Evolutionary conservation across 164 flowering plant genomes (phyloP).

Genomic region (Stephania japonica): DNA sequence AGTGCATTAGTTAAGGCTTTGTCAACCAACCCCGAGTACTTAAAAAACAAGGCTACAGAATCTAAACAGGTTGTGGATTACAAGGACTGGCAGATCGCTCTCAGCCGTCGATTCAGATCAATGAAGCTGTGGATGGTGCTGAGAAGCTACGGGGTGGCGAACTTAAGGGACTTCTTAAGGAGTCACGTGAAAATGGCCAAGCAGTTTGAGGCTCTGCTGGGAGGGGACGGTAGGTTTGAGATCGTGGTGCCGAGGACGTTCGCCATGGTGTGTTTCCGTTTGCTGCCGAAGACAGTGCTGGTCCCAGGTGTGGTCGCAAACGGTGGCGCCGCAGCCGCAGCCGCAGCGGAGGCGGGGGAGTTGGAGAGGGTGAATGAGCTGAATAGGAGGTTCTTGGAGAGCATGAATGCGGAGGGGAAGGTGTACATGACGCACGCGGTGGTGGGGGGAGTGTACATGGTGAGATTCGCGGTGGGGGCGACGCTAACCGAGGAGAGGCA

Average conservation of each 20-base stretch:
- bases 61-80: constrained; percentile 53
- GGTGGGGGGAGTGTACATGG: constrained; percentile 25
- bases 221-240: constrained; percentile 49
- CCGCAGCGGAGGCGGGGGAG: neutral
- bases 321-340: neutral
- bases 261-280: constrained; percentile 50
- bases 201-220: constrained; percentile 41
- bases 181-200: constrained; percentile 55
- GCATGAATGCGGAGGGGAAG: constrained; percentile 35
- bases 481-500: constrained; percentile 26
- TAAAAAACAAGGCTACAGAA: constrained; percentile 49
- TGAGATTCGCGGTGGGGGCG: constrained; percentile 26
- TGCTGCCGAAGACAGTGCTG: constrained; percentile 16
- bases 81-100: constrained; percentile 70
- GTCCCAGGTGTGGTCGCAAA: no score
- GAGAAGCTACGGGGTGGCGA: constrained; percentile 48
- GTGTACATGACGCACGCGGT: constrained; percentile 37
- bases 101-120: constrained; percentile 54
- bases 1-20: constrained; percentile 35
- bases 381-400: constrained; percentile 33
- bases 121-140: constrained; percentile 68
- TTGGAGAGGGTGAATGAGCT: constrained; percentile 20
- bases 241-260: constrained; percentile 50
- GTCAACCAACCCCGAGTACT: constrained; percentile 54
- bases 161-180: constrained; percentile 37